Evolutionary conservation across 306 rosid species (phyloP), one percentile per base, ranked within the genome.

Genomic region (Ormosia emarginata): DNA sequence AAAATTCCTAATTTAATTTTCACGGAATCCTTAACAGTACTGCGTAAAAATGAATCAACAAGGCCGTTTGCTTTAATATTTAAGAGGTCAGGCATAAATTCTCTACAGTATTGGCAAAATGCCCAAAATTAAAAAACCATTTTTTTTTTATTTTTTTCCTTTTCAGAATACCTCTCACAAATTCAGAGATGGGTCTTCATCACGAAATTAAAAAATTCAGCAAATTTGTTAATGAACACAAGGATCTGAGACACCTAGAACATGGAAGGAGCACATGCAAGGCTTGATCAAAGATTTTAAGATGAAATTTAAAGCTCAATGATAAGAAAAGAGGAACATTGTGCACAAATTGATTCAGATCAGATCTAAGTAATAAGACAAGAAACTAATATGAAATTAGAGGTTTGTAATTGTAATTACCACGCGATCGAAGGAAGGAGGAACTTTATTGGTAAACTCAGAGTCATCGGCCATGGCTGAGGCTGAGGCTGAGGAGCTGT

Each of bases 381-480:
- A 39, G 64, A 24, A 40, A 56, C 46, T 18, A 70, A 9, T 8
- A 14, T 36, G 29, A 79, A 67, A 18, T 33, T 1, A 61, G 77
- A 52, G 81, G 10, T 15, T 2, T 4, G 30, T 76, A 24, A 65
- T 41, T 18, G 36, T 52, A 49, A 49, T 49, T 13, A 89, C 92
- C 92, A 44, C 33, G 67, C 82, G 79, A 71, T 88, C 89, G 63
- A 86, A 86, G 4, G 91, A 84, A 15, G 92, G 89, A 53, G 91
- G 91, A 17, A 86, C 91, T 58, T 84, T 78, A 61, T 81, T 84
- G 10, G 77, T 6, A 57, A 79, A 82, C 3, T 82, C 83, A 75
- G 82, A 84, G 39, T 86, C 86, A 57, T 90, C 93, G 18, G 85
- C 90, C 95, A 91, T 91, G 84, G 89, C 53, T 52, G 79, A 39